phyloP scores from a whole-genome alignment of 768 basidiomycete genomes.

The Leccinum ochraceum region DNA sequence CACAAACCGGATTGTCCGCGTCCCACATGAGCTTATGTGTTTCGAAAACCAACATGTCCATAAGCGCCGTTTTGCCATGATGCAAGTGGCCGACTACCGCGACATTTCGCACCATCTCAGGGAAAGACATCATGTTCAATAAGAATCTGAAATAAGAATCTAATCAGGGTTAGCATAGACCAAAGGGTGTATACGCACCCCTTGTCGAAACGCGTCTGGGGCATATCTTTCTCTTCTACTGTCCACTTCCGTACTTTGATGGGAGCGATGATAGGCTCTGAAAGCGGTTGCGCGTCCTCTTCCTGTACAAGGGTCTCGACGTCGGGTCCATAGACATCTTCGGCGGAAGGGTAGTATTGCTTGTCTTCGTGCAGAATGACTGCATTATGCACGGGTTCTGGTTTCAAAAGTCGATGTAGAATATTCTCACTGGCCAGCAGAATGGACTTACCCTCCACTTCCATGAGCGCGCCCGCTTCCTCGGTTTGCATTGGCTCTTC shows the following conservation, averaged over 20 bases:
- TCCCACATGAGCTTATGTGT: conserved; percentile 96
- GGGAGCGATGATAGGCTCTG: conserved; percentile 94
- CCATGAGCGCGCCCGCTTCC: conserved; percentile 74
- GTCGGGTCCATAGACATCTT: conserved; percentile 88
- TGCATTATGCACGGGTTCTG: conserved; percentile 79
- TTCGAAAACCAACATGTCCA: conserved; percentile 98
- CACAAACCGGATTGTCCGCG: conserved; percentile 79
- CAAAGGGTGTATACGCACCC: conserved; percentile 53
- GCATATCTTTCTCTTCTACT: conserved; percentile 94
- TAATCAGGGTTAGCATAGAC: conserved; percentile 8
- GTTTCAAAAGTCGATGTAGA: conserved; percentile 12
- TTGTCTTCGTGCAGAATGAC: conserved; percentile 96
- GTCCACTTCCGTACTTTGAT: conserved; percentile 94
- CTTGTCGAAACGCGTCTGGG: conserved; percentile 96
- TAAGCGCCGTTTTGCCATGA: conserved; percentile 94
- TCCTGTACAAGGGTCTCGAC: conserved; percentile 98
- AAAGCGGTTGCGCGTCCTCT: conserved; percentile 93
- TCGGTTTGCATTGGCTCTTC: conserved; percentile 60
- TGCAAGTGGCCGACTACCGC: conserved; percentile 96
- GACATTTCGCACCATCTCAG: conserved; percentile 95
- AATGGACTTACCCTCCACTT: conserved; percentile 67
- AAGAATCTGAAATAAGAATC: conserved; percentile 65
- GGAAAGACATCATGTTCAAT: conserved; percentile 86
- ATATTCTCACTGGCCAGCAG: neutral
- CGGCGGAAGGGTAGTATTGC: conserved; percentile 94